These are phyloP conservation scores for Suillus ampliporus DNA, from an alignment of 768 basidiomycete genomes.

Conservation along the genomic window DNA sequence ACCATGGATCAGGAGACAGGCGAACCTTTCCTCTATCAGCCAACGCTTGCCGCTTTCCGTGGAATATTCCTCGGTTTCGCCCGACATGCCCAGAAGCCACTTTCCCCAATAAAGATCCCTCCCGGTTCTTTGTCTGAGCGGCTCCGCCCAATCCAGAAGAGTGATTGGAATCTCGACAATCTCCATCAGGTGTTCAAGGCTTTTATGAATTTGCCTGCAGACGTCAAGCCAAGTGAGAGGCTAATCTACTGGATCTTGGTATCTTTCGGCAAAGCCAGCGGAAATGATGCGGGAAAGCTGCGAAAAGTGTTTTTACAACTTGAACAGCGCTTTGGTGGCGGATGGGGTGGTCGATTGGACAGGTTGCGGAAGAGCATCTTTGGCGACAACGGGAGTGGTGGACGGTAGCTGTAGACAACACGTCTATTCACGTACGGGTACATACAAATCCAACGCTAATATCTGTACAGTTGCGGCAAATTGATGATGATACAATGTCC, in stretches of 20 bases:
- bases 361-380: constrained; percentile 51
- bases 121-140: constrained; percentile 19
- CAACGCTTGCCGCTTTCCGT: constrained; percentile 63
- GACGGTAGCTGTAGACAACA: neutral
- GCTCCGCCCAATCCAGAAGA: constrained; percentile 5
- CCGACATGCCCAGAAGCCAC: constrained; percentile 52
- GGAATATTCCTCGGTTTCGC: constrained; percentile 79
- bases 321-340: constrained; percentile 56
- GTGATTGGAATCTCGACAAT: constrained; percentile 60
- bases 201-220: constrained; percentile 63
- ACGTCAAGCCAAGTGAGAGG: constrained; percentile 48
- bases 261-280: constrained; percentile 67
- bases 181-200: constrained; percentile 62
- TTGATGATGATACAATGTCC: constrained; percentile 15
- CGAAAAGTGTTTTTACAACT: constrained; percentile 62
- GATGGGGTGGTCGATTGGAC: constrained; percentile 49
- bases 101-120: constrained; percentile 16
- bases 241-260: constrained; percentile 71
- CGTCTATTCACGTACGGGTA: constrained; percentile 11
- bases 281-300: constrained; percentile 52
- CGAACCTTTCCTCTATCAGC: constrained; percentile 40
- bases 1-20: constrained; percentile 34
- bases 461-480: constrained; percentile 17
- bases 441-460: constrained; percentile 15
- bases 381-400: constrained; percentile 11